These are phyloP conservation scores for Phlebiopsis flavidoalba DNA, from an alignment of 768 basidiomycete genomes.

Conservation along the genomic window DNA sequence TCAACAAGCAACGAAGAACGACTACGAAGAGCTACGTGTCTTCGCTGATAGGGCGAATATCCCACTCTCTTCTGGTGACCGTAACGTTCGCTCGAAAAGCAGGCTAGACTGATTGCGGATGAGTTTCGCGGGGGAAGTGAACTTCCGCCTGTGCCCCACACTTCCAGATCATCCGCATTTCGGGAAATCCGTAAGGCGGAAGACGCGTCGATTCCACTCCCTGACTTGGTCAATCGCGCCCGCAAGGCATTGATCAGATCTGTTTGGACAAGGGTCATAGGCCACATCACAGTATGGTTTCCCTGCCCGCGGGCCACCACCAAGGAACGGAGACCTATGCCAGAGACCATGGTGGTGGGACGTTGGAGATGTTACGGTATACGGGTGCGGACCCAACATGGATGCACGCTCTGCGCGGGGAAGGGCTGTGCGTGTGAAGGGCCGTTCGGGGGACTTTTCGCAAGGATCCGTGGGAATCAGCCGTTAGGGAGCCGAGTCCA, in stretches of 20 bases:
- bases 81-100: slow-evolving; percentile 24
- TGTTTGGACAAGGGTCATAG: slow-evolving; percentile 50
- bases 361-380: background rate
- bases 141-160: slow-evolving; percentile 53
- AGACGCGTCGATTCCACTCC: slow-evolving; percentile 41
- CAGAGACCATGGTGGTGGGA: background rate
- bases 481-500: background rate
- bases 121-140: slow-evolving; percentile 47
- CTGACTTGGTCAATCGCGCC: slow-evolving; percentile 49
- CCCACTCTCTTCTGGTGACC: slow-evolving; percentile 30
- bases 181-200: slow-evolving; percentile 36
- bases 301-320: background rate
- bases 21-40: slow-evolving; percentile 38
- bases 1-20: slow-evolving; percentile 32
- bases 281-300: slow-evolving; percentile 37
- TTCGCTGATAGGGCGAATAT: slow-evolving; percentile 47
- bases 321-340: background rate
- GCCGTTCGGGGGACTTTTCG: slow-evolving; percentile 4
- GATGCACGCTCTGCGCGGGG: background rate
- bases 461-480: background rate
- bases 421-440: too few species aligned
- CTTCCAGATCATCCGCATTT: slow-evolving; percentile 39
- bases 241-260: slow-evolving; percentile 37
- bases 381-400: slow-evolving; percentile 4
- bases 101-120: slow-evolving; percentile 12